These are phyloP conservation scores for Kalmusia sp. DNA, from an alignment of 2,329 filamentous ascomycete genomes.

Conservation along the genomic window DNA sequence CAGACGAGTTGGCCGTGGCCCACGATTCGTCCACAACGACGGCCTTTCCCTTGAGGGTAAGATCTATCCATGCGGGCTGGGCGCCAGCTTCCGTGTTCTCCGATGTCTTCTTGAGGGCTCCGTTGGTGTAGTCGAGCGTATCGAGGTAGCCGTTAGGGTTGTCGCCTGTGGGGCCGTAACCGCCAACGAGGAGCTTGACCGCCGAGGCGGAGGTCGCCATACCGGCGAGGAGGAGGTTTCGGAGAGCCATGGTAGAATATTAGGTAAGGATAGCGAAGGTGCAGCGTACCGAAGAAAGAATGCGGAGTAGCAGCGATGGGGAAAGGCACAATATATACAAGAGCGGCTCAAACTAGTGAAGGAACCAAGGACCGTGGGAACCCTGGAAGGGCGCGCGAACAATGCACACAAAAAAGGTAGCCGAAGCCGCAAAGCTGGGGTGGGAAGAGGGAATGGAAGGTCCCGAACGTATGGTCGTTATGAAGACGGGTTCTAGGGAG, in stretches of 20 bases:
- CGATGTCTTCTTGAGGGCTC: slow-evolving; percentile 52
- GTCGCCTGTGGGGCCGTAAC: slow-evolving; percentile 42
- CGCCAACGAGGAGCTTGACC: slow-evolving; percentile 51
- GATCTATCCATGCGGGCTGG: slow-evolving; percentile 67
- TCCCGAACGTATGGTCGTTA: slow-evolving; percentile 5
- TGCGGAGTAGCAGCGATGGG: not conserved
- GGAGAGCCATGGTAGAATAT: slow-evolving; percentile 19
- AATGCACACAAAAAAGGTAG: not conserved
- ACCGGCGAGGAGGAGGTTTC: slow-evolving; percentile 22
- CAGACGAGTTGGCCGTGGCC: slow-evolving; percentile 53
- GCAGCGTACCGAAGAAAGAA: not conserved
- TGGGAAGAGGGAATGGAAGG: slow-evolving; percentile 3
- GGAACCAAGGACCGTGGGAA: slow-evolving; percentile 1
- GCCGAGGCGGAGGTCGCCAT: slow-evolving; percentile 26
- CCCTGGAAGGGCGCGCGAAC: not conserved
- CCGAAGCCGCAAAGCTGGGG: slow-evolving; percentile 7
- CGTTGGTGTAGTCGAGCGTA: slow-evolving; percentile 44
- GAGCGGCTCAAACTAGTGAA: not conserved
- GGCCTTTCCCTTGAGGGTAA: slow-evolving; percentile 60
- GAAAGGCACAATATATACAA: slow-evolving; percentile 3
- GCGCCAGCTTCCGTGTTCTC: slow-evolving; percentile 58
- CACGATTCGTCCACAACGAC: slow-evolving; percentile 68
- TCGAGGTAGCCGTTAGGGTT: slow-evolving; percentile 47
- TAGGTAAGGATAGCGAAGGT: not conserved
- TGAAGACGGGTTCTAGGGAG: slow-evolving; percentile 9